A percentile compares a stretch with the other conserved stretches of the same genome.
Conservation (phyloP, 1,284 basidiomycete species). For the Cryptococcus sp. region DNA sequence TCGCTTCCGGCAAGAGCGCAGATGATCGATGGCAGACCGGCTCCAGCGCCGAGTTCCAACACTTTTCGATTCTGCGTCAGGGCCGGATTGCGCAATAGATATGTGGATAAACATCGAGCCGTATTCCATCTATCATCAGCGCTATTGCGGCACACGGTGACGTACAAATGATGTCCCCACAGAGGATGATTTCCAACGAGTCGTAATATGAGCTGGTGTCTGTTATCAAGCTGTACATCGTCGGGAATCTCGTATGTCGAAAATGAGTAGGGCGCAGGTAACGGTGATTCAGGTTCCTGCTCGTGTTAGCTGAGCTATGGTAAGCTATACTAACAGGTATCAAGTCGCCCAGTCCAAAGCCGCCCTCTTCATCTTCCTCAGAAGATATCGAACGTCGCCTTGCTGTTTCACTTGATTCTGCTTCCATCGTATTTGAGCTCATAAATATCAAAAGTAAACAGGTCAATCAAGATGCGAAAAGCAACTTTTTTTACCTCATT, state of each 20-base stretch:
- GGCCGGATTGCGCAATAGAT: conserved; percentile 59
- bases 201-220: conserved; percentile 61
- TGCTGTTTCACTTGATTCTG: background rate
- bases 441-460: background rate
- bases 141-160: conserved; percentile 11
- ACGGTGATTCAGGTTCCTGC: conserved; percentile 43
- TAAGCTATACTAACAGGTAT: conserved; percentile 44
- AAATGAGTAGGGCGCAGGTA: conserved; percentile 39
- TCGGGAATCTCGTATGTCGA: conserved; percentile 45
- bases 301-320: background rate
- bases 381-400: too few relatives aligned
- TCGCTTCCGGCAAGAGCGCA: conserved; percentile 67
- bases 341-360: conserved; percentile 48
- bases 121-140: conserved; percentile 73
- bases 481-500: background rate
- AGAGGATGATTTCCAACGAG: conserved; percentile 85
- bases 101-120: conserved; percentile 70
- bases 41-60: conserved; percentile 90
- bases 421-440: background rate
- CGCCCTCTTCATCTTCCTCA: conserved; percentile 39
- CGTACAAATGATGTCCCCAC: conserved; percentile 87
- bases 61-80: conserved; percentile 58
- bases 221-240: conserved; percentile 16
- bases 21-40: conserved; percentile 80
- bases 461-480: background rate